These are phyloP conservation scores for Lathyrus aphaca DNA, from an alignment of 306 rosid genomes.

Conservation along the genomic window DNA sequence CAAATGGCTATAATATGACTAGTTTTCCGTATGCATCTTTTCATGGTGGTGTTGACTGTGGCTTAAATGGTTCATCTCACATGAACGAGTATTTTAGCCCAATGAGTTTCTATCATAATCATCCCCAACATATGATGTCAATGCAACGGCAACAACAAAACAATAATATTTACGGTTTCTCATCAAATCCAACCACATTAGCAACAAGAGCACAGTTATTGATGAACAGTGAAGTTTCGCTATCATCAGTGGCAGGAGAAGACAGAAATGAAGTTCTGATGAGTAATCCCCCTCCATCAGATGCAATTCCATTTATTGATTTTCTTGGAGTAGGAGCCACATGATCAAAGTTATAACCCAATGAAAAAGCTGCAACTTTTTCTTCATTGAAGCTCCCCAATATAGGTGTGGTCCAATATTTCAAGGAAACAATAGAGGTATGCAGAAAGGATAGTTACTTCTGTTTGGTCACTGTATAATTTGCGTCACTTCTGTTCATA, in stretches of 20 bases:
- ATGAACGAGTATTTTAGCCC: conserved; percentile 19
- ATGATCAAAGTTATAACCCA: conserved; percentile 50
- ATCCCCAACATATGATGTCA: conserved; percentile 43
- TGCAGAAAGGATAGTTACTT: conserved; percentile 58
- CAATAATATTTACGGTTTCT: conserved; percentile 29
- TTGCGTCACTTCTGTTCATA: conserved; percentile 54
- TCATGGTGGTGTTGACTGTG: conserved; percentile 39
- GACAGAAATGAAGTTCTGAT: conserved; percentile 37
- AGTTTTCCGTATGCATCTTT: conserved; percentile 49
- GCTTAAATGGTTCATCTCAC: too few species aligned
- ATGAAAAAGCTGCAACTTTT: conserved; percentile 47
- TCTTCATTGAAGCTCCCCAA: conserved; percentile 45
- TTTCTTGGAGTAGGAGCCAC: conserved; percentile 98
- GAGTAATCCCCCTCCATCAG: conserved; percentile 35
- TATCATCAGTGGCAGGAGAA: conserved; percentile 52
- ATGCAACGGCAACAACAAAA: conserved; percentile 41
- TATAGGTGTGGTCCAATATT: conserved; percentile 74
- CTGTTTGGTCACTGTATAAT: conserved; percentile 54
- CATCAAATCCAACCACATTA: conserved; percentile 45
- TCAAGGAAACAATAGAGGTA: conserved; percentile 58
- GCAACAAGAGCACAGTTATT: conserved; percentile 37
- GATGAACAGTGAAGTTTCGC: conserved; percentile 50
- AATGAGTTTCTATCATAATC: conserved; percentile 40
- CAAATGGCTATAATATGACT: conserved; percentile 29
- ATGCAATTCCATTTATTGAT: conserved; percentile 69